Evolutionary conservation across 495 filamentous ascomycete species (phyloP).

Genomic region (Gamarada debralockiae): DNA sequence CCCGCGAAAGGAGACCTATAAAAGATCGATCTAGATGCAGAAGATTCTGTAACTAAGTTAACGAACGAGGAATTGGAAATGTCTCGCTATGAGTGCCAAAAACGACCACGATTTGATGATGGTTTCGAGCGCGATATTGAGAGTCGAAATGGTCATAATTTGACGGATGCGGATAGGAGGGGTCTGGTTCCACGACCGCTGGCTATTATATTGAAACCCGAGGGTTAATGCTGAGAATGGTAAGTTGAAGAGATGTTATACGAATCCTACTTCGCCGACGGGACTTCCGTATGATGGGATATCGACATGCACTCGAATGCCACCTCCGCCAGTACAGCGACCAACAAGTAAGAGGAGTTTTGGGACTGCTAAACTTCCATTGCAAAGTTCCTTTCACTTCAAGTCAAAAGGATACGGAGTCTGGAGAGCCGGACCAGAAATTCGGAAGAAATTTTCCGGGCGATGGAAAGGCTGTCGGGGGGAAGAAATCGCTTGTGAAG

Average conservation of each 20-base stretch:
- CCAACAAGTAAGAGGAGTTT: not conserved
- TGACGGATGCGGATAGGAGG: not conserved
- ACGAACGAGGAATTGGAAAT: not conserved
- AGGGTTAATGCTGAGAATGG: not conserved
- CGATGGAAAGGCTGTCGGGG: conserved; percentile 1
- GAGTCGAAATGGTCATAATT: not conserved
- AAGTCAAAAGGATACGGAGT: not conserved
- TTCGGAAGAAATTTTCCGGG: not conserved
- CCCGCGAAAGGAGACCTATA: not conserved
- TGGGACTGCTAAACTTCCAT: conserved; percentile 10
- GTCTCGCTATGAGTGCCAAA: not conserved
- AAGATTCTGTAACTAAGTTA: not conserved
- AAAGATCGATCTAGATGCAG: not conserved
- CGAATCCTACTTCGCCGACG: not conserved
- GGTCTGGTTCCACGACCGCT: not conserved
- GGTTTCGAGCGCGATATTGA: not conserved
- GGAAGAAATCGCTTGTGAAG: not conserved
- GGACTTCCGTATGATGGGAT: not conserved
- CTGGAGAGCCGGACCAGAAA: not conserved
- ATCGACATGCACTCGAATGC: conserved; percentile 1
- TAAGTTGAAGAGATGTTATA: not conserved
- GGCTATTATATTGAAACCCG: not conserved
- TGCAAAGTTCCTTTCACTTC: conserved; percentile 15
- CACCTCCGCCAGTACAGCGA: not conserved
- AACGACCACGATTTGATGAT: not conserved